Base-by-base conservation (phyloP, 2,329 filamentous ascomycete species). In the Chaetomium sp. region DNA sequence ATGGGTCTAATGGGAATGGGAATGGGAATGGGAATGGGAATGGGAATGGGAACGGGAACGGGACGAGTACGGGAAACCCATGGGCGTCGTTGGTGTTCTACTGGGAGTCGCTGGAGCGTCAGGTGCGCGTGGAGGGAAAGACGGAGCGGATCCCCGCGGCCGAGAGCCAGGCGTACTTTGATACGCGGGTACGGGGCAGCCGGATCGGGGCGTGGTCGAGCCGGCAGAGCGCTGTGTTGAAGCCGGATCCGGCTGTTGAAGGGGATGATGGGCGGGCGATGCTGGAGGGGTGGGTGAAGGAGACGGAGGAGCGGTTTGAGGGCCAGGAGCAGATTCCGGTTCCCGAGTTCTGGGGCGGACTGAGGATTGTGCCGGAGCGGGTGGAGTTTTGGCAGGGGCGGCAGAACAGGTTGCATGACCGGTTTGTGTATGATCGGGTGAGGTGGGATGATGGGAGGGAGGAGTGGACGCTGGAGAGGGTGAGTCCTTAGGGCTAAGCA, bases 311-410 rank as follows among this genome's bases (percentile, higher is more conserved):
- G 69, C 79, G 76, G 63, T 99, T 96, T 69, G 79, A 85, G 43
- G 88, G 84, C 1, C 67, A 80, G 61, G 88, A 95, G 34, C 73
- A 88, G 55, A 95, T 99, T 62, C 91, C 91, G 1, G 85, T 96
- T 49, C 94, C 94, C 4, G 86, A 88, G 8, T 96, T 96, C 70
- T 99, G 94, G 94, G 94, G 94, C 35, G 94, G 94, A 0, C 69
- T 96, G 69, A 84, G 92, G 64, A 81, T 99, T 58, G 79, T 91
- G 61, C 92, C 94, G 0, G 87, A 91, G 67, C 82, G 84, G 64
- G 80, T 99, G 49, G 94, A 99, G 79, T 99, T 99, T 70, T 99
- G 94, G 84, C 91, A 96, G 77, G 94, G 94, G 2, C 81, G 94
- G 65, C 81, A 89, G 68, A 96, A 87, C 73, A 80, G 94, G 57